Percentiles rank a stretch among this genome's conserved stretches.
These are phyloP conservation scores for Rhexocercosporidium sp. DNA, from an alignment of 2,329 filamentous ascomycete genomes.

Conservation along the genomic window DNA sequence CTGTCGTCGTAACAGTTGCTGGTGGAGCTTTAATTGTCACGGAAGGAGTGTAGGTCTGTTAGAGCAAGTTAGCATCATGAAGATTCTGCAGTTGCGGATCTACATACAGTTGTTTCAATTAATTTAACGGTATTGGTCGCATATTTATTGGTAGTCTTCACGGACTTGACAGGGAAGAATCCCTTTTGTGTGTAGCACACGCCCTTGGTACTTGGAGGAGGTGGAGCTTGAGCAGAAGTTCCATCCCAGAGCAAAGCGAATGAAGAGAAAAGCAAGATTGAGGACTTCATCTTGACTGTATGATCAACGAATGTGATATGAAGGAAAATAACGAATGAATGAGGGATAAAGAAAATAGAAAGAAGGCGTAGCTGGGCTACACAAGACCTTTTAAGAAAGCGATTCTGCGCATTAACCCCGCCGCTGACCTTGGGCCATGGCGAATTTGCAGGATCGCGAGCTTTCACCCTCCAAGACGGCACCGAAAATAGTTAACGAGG, in stretches of 20 bases:
- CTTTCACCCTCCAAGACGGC: not conserved
- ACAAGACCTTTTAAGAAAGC: not conserved
- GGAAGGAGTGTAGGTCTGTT: constrained; percentile 6
- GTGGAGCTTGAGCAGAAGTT: not conserved
- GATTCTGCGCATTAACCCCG: not conserved
- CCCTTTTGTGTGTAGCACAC: constrained; percentile 2
- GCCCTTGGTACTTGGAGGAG: constrained; percentile 7
- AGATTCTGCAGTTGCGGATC: not conserved
- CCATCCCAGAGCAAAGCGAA: not conserved
- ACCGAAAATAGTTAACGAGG: not conserved
- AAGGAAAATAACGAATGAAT: not conserved
- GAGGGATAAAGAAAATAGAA: not conserved
- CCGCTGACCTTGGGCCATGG: not conserved
- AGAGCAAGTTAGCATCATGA: not conserved
- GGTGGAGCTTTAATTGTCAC: not conserved
- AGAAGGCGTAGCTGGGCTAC: not conserved
- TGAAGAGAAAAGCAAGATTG: not conserved
- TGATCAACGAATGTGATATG: not conserved
- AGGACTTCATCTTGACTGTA: constrained; percentile 6
- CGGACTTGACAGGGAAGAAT: not conserved
- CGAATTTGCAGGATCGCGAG: too few species aligned
- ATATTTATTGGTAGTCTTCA: not conserved
- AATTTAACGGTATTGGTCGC: constrained; percentile 2
- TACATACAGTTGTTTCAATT: not conserved
- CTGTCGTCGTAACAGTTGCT: not conserved